Base-by-base conservation (phyloP, 1,284 basidiomycete genomes). In the Cutaneotrichosporon cavernicola region DNA sequence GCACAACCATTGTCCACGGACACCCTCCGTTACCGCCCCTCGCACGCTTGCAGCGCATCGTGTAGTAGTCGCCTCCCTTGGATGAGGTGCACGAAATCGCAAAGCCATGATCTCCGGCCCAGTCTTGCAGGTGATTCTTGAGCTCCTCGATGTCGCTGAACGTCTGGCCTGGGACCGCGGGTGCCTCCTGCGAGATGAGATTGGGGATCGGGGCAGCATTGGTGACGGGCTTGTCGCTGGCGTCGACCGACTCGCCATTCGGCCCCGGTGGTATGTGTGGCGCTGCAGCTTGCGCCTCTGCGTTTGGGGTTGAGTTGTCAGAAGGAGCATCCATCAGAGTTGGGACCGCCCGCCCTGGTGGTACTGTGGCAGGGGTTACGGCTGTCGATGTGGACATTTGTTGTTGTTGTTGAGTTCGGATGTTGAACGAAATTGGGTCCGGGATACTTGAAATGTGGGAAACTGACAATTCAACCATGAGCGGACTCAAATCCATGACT, bases 1-100 rank as follows among this genome's bases (percentile, higher is more conserved):
- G 49, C 21, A 51, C 49, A 21, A 51, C 49, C 49, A 51, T 51
- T 14, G 49, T 26, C 49, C 49, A 51, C 2, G 49, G 49, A 16
- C 49, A 51, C 21, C 30, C 30, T 21, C 49, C 49, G 9, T 11
- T 10, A 4, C 22, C 49, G 21, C 49, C 49, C 1, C 49, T 26
- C 9, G 22, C 22, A 5, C 30, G 21, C 49, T 51, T 51, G 13
- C 49, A 51, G 11, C 49, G 21, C 22, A 51, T 30, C 2, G 49
- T 51, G 49, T 51, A 51, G 22, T 51, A 51, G 49, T 51, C 30
- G 21, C 49, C 49, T 13, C 49, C 49, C 0, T 14, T 4, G 22
- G 49, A 51, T 21, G 22, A 26, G 7, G 49, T 31, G 30, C 49
- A 51, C 4, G 22, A 51, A 2, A 51, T 51, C 6, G 49, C 49